Base-by-base conservation (phyloP, 2,329 filamentous ascomycete species). In the Colletotrichum lini region DNA sequence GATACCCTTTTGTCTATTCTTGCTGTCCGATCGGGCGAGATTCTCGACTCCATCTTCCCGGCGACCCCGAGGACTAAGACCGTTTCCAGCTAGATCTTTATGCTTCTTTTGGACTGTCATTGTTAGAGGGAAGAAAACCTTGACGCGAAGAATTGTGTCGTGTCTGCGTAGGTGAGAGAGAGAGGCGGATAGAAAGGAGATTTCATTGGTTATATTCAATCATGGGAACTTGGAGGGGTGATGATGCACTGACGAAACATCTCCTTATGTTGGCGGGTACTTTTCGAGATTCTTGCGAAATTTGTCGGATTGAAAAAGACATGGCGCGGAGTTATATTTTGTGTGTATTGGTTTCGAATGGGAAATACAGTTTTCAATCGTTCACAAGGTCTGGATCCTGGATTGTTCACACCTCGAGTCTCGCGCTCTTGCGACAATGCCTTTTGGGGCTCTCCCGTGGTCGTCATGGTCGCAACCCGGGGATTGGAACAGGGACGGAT, bases 1-100 rank as follows among this genome's bases (percentile, higher is more conserved):
- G 93, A 97, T 81, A 94, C 92, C 57, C 87, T 97, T 63, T 86
- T 97, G 63, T 96, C 93, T 2, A 92, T 96, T 73, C 84, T 96
- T 73, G 90, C 93, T 8, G 90, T 91, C 35, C 85, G 94, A 65
- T 92, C 93, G 44, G 93, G 93, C 35, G 93, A 96, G 82, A 90
- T 96, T 79, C 92, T 96, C 21, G 82, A 91, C 72, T 92, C 91
- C 45, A 91, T 96, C 72, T 96, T 96, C 80, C 72, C 72, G 56
- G 65, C 69, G 23, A 49, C 59, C 5, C 58, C 59, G 23, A 72
- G 35, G 60, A 47, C 60, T 50, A 69, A 65, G 66, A 35, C 66
- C 54, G 69, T 72, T 45, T 65, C 69, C 59, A 68, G 57, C 47
- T 72, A 72, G 66, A 72, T 15, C 15, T 21, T 58, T 16, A 38